Evolutionary conservation across 2,329 filamentous ascomycete species (phyloP).

Genomic region (Fusarium sp.): DNA sequence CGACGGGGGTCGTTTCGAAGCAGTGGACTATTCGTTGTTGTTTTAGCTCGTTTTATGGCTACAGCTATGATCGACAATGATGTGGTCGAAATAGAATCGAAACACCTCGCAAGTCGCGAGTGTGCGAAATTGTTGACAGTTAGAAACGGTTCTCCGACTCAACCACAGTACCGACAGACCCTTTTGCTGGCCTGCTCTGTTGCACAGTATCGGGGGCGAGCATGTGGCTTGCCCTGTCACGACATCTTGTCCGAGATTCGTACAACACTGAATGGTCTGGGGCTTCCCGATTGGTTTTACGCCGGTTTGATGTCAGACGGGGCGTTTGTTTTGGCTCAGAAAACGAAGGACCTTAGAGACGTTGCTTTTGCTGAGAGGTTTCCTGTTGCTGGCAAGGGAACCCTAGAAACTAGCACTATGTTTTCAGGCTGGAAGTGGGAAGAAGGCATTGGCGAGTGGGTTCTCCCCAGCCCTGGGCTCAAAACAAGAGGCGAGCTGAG

Average conservation of each 20-base stretch:
- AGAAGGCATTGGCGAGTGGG: slow-evolving; percentile 60
- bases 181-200: slow-evolving; percentile 62
- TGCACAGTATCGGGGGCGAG: slow-evolving; percentile 64
- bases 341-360: slow-evolving; percentile 67
- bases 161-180: slow-evolving; percentile 50
- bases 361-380: slow-evolving; percentile 68
- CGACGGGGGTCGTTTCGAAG: slow-evolving; percentile 21
- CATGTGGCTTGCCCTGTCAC: slow-evolving; percentile 56
- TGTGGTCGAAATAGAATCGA: slow-evolving; percentile 32
- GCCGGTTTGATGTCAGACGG: slow-evolving; percentile 61
- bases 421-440: slow-evolving; percentile 60
- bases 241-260: slow-evolving; percentile 60
- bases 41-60: slow-evolving; percentile 50
- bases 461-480: slow-evolving; percentile 44
- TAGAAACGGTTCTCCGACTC: slow-evolving; percentile 27
- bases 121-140: slow-evolving; percentile 41
- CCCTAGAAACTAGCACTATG: slow-evolving; percentile 37
- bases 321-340: slow-evolving; percentile 67
- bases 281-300: slow-evolving; percentile 53
- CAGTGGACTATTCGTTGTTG: slow-evolving; percentile 46
- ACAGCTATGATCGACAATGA: slow-evolving; percentile 37
- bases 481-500: slow-evolving; percentile 30
- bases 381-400: slow-evolving; percentile 24
- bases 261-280: slow-evolving; percentile 56
- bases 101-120: slow-evolving; percentile 41